phyloP scores from a whole-genome alignment of 495 filamentous ascomycete genomes.

The Trichocladium uniseriatum region DNA sequence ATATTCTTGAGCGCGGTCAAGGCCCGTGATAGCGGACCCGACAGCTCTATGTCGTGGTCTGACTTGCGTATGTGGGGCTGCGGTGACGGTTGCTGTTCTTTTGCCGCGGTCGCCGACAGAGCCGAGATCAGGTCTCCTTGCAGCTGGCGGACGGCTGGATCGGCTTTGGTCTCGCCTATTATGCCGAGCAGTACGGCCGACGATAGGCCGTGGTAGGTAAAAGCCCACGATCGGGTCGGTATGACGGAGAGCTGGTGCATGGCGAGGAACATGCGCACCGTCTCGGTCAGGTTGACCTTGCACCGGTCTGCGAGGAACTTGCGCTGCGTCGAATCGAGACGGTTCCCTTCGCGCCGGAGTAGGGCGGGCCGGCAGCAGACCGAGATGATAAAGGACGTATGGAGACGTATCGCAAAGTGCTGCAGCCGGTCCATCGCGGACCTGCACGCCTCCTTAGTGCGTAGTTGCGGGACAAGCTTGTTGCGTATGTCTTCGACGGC shows the following conservation, averaged over 20 bases:
- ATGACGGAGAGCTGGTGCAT: constrained; percentile 58
- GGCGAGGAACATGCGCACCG: constrained; percentile 57
- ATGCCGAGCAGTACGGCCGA: constrained; percentile 58
- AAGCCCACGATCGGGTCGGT: constrained; percentile 56
- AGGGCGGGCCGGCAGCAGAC: constrained; percentile 48
- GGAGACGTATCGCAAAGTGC: constrained; percentile 44
- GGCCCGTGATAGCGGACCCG: constrained; percentile 44
- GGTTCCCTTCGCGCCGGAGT: constrained; percentile 30
- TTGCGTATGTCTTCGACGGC: constrained; percentile 41
- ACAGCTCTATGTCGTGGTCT: constrained; percentile 47
- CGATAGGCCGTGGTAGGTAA: constrained; percentile 55
- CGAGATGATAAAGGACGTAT: constrained; percentile 47
- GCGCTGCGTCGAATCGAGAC: constrained; percentile 36
- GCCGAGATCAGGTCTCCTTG: constrained; percentile 49
- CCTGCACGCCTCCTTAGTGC: constrained; percentile 44
- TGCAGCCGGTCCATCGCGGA: constrained; percentile 45
- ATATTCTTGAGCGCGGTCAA: constrained; percentile 47
- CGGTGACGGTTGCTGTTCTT: constrained; percentile 40
- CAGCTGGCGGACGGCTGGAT: constrained; percentile 46
- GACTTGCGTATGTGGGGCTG: constrained; percentile 37
- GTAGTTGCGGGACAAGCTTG: constrained; percentile 34
- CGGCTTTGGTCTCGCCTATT: constrained; percentile 49
- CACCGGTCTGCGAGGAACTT: constrained; percentile 44
- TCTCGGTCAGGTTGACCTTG: constrained; percentile 54
- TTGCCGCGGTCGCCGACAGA: constrained; percentile 45